phyloP scores from a whole-genome alignment of 2,329 filamentous ascomycete genomes.

The Epichloe aotearoae region DNA sequence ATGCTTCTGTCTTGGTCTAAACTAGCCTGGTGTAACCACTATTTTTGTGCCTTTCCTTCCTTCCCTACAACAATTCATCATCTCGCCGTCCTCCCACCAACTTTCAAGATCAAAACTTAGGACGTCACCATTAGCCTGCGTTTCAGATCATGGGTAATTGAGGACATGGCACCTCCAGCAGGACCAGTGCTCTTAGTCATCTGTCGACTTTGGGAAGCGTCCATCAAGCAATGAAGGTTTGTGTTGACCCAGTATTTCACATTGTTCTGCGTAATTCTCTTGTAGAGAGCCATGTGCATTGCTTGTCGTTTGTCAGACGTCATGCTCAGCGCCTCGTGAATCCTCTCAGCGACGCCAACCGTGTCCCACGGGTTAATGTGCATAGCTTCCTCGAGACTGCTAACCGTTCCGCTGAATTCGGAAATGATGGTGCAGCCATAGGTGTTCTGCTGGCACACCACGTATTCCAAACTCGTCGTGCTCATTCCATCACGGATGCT shows the following conservation, averaged over 20 bases:
- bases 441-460: slow-evolving; percentile 77
- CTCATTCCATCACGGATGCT: slow-evolving; percentile 96
- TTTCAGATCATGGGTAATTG: not conserved
- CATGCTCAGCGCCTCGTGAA: slow-evolving; percentile 72
- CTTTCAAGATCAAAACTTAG: not conserved
- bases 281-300: slow-evolving; percentile 5
- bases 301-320: slow-evolving; percentile 40
- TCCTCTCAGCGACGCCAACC: slow-evolving; percentile 65
- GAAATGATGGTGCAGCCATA: slow-evolving; percentile 88
- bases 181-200: not conserved
- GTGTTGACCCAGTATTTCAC: slow-evolving; percentile 3
- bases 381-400: slow-evolving; percentile 69
- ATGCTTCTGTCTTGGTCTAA: too few relatives aligned
- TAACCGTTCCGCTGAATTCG: slow-evolving; percentile 88
- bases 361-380: slow-evolving; percentile 96
- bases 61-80: not conserved
- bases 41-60: not conserved
- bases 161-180: not conserved
- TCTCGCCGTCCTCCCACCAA: not conserved
- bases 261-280: slow-evolving; percentile 2
- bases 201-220: not conserved
- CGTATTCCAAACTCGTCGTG: slow-evolving; percentile 89
- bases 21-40: too few relatives aligned
- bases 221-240: slow-evolving; percentile 1
- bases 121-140: not conserved